Percentiles rank a stretch among this genome's conserved stretches.
Evolutionary conservation across 306 rosid genomes (phyloP).

Genomic region (Ochetophila trinervis): DNA sequence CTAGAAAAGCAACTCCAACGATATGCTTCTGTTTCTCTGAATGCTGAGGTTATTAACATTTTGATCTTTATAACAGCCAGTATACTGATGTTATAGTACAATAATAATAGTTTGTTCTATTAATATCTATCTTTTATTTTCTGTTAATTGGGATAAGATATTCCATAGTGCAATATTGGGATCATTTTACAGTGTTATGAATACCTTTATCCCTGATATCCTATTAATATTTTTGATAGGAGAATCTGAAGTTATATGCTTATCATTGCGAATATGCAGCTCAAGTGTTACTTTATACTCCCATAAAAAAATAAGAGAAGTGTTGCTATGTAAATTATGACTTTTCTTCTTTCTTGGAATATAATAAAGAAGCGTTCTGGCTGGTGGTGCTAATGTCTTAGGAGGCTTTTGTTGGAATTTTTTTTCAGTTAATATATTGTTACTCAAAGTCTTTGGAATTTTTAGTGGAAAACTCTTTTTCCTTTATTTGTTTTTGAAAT

Average conservation of each 20-base stretch:
- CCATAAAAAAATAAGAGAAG: too few species aligned
- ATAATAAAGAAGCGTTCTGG: too few species aligned
- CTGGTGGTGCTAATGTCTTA: too few species aligned
- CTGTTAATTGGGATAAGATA: not conserved
- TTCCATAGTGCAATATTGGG: not conserved
- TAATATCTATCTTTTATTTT: not conserved
- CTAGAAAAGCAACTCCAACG: conserved; percentile 74
- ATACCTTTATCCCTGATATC: not conserved
- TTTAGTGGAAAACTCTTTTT: too few species aligned
- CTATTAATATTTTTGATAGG: not conserved
- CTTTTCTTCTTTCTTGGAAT: too few species aligned
- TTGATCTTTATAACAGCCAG: not conserved
- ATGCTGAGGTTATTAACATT: conserved; percentile 57
- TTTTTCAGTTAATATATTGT: too few species aligned
- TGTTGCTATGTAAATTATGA: too few species aligned
- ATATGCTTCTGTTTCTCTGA: conserved; percentile 71
- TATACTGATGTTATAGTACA: not conserved
- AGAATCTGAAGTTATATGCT: not conserved
- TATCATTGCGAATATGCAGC: too few species aligned
- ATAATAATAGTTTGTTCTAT: not conserved
- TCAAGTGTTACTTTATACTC: not conserved
- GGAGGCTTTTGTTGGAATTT: too few species aligned
- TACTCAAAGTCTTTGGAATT: too few species aligned
- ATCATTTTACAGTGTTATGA: not conserved
- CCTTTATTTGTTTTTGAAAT: too few species aligned